Evolutionary conservation across 1,284 basidiomycete genomes (phyloP).

Genomic region (Cystobasidium sp.): DNA sequence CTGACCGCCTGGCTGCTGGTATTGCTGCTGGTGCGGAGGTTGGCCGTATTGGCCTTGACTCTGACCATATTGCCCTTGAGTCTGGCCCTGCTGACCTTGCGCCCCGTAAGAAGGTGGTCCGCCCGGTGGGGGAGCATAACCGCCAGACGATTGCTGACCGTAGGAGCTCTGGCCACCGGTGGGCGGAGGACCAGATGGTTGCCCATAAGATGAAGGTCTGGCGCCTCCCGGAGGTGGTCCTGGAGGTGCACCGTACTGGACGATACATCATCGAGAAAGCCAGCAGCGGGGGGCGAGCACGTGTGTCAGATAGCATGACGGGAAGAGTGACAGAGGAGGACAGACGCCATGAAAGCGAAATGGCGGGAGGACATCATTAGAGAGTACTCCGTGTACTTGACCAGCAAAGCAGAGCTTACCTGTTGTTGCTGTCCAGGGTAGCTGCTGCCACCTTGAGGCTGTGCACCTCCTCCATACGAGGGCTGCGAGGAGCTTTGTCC

Average conservation of each 20-base stretch:
- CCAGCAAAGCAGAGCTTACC: not conserved
- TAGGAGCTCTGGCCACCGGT: not conserved
- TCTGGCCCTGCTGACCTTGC: conserved; percentile 50
- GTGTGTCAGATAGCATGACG: not conserved
- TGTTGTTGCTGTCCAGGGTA: conserved; percentile 38
- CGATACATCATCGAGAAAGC: not conserved
- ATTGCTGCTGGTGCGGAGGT: conserved; percentile 45
- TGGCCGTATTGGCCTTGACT: conserved; percentile 47
- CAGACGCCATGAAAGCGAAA: not conserved
- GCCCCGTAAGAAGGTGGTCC: conserved; percentile 16
- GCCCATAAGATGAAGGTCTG: conserved; percentile 44
- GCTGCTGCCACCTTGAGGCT: conserved; percentile 17
- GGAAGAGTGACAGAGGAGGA: not conserved
- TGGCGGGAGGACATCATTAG: not conserved
- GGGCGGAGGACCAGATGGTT: conserved; percentile 44
- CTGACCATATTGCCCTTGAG: conserved; percentile 47
- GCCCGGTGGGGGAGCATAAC: conserved; percentile 37
- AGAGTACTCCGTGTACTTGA: not conserved
- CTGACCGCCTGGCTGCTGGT: conserved; percentile 10
- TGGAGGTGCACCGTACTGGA: conserved; percentile 43
- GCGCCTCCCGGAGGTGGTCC: conserved; percentile 42
- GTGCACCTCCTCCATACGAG: not conserved
- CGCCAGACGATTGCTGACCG: conserved; percentile 7
- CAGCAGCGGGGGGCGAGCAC: not conserved
- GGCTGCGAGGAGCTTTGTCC: not conserved